A percentile compares a stretch with the other conserved stretches of the same genome.
These are phyloP conservation scores for Magnusiomyces paraingens DNA, from an alignment of 1,139 yeast species.

Conservation along the genomic window DNA sequence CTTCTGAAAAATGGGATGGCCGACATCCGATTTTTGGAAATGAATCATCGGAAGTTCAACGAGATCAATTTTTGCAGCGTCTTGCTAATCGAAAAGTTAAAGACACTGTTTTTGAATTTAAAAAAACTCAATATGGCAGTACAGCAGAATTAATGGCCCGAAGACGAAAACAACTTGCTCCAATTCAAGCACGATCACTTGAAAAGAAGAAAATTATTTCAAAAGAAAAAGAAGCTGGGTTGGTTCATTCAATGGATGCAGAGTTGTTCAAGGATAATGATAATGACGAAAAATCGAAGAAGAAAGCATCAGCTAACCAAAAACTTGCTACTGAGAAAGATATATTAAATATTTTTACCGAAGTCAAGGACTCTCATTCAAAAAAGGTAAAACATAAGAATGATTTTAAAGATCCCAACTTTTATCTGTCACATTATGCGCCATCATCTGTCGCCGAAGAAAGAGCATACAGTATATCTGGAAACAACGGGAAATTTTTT, in stretches of 20 bases:
- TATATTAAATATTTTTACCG: constrained; percentile 1
- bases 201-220: constrained; percentile 59
- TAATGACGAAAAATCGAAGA: constrained; percentile 42
- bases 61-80: constrained; percentile 63
- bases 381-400: constrained; percentile 1
- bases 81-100: constrained; percentile 47
- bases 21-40: constrained; percentile 70
- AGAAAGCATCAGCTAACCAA: constrained; percentile 19
- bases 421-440: constrained; percentile 85
- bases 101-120: constrained; percentile 91
- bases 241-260: constrained; percentile 65
- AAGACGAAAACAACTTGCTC: constrained; percentile 82
- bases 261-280: constrained; percentile 58
- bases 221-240: constrained; percentile 70
- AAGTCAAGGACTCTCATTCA: neutral
- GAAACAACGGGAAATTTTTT: constrained; percentile 46
- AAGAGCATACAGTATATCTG: constrained; percentile 52
- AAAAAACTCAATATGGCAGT: constrained; percentile 44
- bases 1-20: constrained; percentile 81
- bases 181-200: constrained; percentile 69
- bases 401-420: constrained; percentile 70
- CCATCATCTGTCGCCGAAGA: constrained; percentile 71
- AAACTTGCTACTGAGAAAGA: constrained; percentile 34
- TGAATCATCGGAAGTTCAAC: constrained; percentile 43
- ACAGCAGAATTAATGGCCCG: constrained; percentile 80